Percentiles rank a stretch among this genome's conserved stretches.
Conservation (phyloP, 805 yeast species). For the Candida nitratophila region DNA sequence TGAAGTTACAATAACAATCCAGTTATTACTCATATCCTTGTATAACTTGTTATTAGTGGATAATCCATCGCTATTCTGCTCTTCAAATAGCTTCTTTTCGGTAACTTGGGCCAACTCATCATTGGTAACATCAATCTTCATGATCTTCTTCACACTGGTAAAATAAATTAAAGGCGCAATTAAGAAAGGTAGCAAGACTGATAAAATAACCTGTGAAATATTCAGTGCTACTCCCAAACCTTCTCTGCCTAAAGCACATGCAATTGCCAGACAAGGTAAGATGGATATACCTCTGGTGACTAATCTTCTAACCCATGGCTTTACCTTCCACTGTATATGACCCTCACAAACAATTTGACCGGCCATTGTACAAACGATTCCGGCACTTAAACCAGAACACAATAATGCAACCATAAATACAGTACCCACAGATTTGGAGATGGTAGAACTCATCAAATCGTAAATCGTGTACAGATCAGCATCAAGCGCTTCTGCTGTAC, state of each 20-base stretch:
- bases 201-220: conserved; percentile 72
- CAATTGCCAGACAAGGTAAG: conserved; percentile 65
- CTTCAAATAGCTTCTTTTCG: conserved; percentile 4
- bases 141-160: conserved; percentile 57
- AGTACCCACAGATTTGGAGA: conserved; percentile 73
- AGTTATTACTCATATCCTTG: conserved; percentile 51
- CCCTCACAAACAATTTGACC: conserved; percentile 90
- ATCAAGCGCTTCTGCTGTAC: conserved; percentile 45
- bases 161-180: conserved; percentile 77
- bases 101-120: background rate
- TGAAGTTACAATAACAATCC: conserved; percentile 46
- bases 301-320: conserved; percentile 76
- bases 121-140: conserved; percentile 42
- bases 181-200: conserved; percentile 69
- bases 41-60: conserved; percentile 2
- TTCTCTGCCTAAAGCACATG: conserved; percentile 55
- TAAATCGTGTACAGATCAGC: conserved; percentile 78
- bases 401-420: conserved; percentile 75
- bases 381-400: conserved; percentile 77
- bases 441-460: conserved; percentile 40
- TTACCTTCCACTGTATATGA: conserved; percentile 67
- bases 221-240: conserved; percentile 70
- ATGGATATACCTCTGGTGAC: conserved; percentile 68
- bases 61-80: background rate
- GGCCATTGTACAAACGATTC: conserved; percentile 83